Conservation (phyloP, 177 flowering plant genomes). For the Tripterygium wilfordii region DNA sequence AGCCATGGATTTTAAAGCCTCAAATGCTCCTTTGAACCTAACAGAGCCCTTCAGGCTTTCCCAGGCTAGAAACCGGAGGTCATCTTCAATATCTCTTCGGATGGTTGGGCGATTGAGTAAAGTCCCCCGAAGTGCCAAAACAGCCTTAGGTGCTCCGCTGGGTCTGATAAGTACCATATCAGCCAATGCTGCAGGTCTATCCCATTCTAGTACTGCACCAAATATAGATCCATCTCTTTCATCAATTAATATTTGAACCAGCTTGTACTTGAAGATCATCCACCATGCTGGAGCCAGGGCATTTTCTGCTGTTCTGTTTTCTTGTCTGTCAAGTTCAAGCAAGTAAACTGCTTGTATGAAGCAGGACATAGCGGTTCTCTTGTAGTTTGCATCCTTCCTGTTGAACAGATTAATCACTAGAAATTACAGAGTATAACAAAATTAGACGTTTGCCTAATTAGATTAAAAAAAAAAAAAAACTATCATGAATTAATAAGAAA, state of each 20-base stretch:
- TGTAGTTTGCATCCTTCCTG: constrained; percentile 86
- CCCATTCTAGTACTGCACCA: constrained; percentile 95
- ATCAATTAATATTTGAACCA: constrained; percentile 54
- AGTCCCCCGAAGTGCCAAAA: constrained; percentile 85
- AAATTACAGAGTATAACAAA: too few species aligned
- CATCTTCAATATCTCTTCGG: constrained; percentile 83
- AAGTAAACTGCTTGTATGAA: constrained; percentile 92
- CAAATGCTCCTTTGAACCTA: constrained; percentile 56
- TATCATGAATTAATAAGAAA: too few species aligned
- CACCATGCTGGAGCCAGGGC: constrained; percentile 95
- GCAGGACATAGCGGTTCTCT: constrained; percentile 84
- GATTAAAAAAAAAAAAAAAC: too few species aligned
- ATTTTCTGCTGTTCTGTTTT: constrained; percentile 49
- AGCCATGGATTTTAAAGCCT: constrained; percentile 48
- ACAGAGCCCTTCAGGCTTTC: constrained; percentile 89
- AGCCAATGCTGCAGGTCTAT: constrained; percentile 77
- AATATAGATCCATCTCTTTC: constrained; percentile 88
- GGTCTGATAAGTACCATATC: constrained; percentile 79
- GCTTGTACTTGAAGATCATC: constrained; percentile 83
- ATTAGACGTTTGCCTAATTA: too few species aligned
- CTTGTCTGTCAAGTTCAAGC: constrained; percentile 93
- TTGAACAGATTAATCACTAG: constrained; percentile 3
- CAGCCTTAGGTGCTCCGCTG: constrained; percentile 86
- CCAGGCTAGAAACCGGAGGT: constrained; percentile 90
- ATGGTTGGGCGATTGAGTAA: constrained; percentile 71